These are phyloP conservation scores for Mrakia blollopis DNA, from an alignment of 768 basidiomycete species.

Conservation along the genomic window DNA sequence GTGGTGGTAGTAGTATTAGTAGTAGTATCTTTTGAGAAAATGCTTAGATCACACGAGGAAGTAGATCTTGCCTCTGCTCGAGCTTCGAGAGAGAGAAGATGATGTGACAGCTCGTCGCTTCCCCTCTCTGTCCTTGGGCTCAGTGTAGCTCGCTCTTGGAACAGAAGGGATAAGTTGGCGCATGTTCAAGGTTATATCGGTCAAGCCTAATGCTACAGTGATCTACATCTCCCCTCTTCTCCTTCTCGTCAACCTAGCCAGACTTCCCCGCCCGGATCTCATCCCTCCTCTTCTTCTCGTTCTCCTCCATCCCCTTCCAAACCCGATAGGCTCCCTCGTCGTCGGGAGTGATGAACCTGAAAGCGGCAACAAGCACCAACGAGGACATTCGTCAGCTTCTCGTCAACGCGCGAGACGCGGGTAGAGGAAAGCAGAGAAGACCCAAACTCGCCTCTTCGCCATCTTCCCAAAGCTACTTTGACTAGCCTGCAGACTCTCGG, in stretches of 20 bases:
- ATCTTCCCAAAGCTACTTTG: conserved; percentile 42
- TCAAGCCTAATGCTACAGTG: too few relatives aligned
- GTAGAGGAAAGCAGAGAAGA: neutral
- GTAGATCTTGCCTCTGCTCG: too few relatives aligned
- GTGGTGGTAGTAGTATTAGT: too few relatives aligned
- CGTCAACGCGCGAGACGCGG: neutral
- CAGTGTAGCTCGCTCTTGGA: too few relatives aligned
- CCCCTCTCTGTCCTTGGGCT: too few relatives aligned
- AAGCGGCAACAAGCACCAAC: neutral
- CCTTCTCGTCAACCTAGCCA: neutral
- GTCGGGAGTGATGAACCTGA: conserved; percentile 11
- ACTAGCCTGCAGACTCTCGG: conserved; percentile 37
- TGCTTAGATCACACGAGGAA: too few relatives aligned
- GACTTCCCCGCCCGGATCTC: neutral
- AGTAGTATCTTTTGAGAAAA: too few relatives aligned
- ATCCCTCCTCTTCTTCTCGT: neutral
- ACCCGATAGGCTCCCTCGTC: conserved; percentile 13
- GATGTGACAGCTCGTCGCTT: too few relatives aligned
- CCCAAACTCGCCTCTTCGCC: neutral
- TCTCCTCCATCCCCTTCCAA: neutral
- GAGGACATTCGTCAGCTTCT: neutral
- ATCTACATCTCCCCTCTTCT: neutral
- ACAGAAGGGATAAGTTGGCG: too few relatives aligned
- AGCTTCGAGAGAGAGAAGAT: too few relatives aligned
- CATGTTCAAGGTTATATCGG: too few relatives aligned